phyloP scores from a whole-genome alignment of 2,329 filamentous ascomycete species.

The Xylaria sp. region DNA sequence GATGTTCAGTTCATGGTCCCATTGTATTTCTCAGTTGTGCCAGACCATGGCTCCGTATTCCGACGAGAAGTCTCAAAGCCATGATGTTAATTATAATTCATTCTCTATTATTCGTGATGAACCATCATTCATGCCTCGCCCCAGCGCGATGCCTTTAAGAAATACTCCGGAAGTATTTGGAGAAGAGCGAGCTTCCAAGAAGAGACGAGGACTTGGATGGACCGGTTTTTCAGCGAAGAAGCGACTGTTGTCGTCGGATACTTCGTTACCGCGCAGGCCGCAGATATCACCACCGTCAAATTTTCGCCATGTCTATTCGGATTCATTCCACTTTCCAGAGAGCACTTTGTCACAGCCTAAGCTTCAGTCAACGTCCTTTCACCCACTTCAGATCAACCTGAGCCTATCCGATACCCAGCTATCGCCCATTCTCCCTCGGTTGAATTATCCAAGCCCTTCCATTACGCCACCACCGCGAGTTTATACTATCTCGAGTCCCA shows the following conservation, averaged over 20 bases:
- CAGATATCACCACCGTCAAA: constrained; percentile 68
- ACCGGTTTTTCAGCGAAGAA: constrained; percentile 59
- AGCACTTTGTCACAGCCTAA: constrained; percentile 41
- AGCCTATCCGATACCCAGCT: constrained; percentile 57
- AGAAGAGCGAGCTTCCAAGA: constrained; percentile 51
- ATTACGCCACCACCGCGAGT: constrained; percentile 55
- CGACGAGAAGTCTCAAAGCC: constrained; percentile 53
- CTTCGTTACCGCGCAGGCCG: constrained; percentile 58
- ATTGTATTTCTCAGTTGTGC: constrained; percentile 59
- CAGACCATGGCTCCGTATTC: constrained; percentile 51
- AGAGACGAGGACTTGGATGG: constrained; percentile 53
- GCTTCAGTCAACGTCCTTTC: constrained; percentile 55
- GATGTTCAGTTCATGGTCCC: constrained; percentile 60
- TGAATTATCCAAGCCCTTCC: constrained; percentile 53
- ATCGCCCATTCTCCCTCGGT: constrained; percentile 66
- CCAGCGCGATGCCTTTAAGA: constrained; percentile 44
- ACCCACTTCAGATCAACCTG: constrained; percentile 67
- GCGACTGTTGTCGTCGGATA: constrained; percentile 55
- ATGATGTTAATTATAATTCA: constrained; percentile 50
- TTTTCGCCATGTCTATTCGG: constrained; percentile 66
- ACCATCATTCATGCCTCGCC: constrained; percentile 51
- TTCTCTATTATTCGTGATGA: constrained; percentile 53
- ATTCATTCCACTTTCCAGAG: constrained; percentile 46
- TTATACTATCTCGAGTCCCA: constrained; percentile 48
- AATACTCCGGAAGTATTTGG: constrained; percentile 43